phyloP scores from a whole-genome alignment of 441 rosid genomes.

The Capsella rubella region DNA sequence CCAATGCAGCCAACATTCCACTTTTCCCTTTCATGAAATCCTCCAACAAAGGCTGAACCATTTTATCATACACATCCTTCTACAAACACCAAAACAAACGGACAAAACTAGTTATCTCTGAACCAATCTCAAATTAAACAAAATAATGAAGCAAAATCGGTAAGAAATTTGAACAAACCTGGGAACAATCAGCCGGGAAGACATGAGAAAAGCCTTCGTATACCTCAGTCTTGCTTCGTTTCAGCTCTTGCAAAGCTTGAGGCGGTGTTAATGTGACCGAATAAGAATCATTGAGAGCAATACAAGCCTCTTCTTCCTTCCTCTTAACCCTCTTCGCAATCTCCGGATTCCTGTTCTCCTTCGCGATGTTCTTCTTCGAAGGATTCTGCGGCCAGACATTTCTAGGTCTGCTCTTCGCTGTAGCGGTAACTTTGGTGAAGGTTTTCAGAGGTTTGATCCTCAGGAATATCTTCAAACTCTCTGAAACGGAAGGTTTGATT shows the following conservation, averaged over 20 bases:
- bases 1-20: slow-evolving; percentile 89
- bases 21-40: slow-evolving; percentile 78
- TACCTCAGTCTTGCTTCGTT: slow-evolving; percentile 72
- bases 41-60: slow-evolving; percentile 75
- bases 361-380: slow-evolving; percentile 46
- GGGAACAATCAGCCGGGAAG: slow-evolving; percentile 67
- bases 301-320: slow-evolving; percentile 49
- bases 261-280: slow-evolving; percentile 80
- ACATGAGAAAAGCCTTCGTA: slow-evolving; percentile 85
- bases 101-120: slow-evolving; percentile 23
- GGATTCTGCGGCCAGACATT: slow-evolving; percentile 79
- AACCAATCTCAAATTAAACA: neutral
- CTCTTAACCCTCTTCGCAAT: slow-evolving; percentile 50
- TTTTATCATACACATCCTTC: slow-evolving; percentile 64
- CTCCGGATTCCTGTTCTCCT: slow-evolving; percentile 43
- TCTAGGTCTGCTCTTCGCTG: slow-evolving; percentile 47
- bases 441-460: slow-evolving; percentile 67
- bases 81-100: slow-evolving; percentile 29
- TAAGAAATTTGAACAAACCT: slow-evolving; percentile 49
- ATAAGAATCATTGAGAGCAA: slow-evolving; percentile 54
- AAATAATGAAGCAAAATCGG: neutral
- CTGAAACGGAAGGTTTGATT: slow-evolving; percentile 32
- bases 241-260: slow-evolving; percentile 61
- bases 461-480: slow-evolving; percentile 76
- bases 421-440: slow-evolving; percentile 22